Base-by-base conservation (phyloP, 2,329 filamentous ascomycete genomes). In the Helotiales sp. region DNA sequence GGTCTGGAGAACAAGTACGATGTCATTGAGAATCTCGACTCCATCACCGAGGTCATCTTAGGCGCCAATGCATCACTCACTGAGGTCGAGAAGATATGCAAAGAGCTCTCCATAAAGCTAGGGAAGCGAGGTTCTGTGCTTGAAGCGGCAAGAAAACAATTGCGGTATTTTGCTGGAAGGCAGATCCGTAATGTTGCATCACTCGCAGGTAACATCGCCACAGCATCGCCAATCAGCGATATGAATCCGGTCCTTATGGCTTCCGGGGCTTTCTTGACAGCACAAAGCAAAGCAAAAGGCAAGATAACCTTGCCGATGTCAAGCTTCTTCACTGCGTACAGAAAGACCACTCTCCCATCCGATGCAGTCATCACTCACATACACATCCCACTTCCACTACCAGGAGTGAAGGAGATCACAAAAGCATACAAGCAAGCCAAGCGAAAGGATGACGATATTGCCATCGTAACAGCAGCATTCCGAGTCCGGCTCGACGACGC, bases 121-220 rank as follows among this genome's bases (percentile, higher is more conserved):
- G 53, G 93, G 88, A 64, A 83, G 86, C 64, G 80, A 91, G 86
- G 60, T 3, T 52, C 61, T 17, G 86, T 93, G 0, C 96, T 97
- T 68, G 81, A 82, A 17, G 91, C 90, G 0, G 93, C 57, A 0
- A 81, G 92, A 69, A 97, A 96, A 72, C 93, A 97, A 72, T 84
- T 98, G 54, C 88, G 88, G 63, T 97, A 93, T 72, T 97, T 98
- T 74, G 93, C 93, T 52, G 93, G 93, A 40, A 80, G 93, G 48
- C 93, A 98, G 69, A 98, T 98, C 69, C 84, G 93, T 65, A 98
- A 98, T 67, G 93, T 96, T 13, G 93, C 93, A 29, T 97, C 93
- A 0, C 92, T 93, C 0, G 93, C 93, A 0, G 93, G 93, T 36
- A 98, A 98, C 68, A 76, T 98, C 25, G 92, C 89, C 1, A 98